A percentile compares a stretch with the other conserved stretches of the same genome.
These are phyloP conservation scores for Beauveria asiatica DNA, from an alignment of 2,329 filamentous ascomycete genomes.

Conservation along the genomic window DNA sequence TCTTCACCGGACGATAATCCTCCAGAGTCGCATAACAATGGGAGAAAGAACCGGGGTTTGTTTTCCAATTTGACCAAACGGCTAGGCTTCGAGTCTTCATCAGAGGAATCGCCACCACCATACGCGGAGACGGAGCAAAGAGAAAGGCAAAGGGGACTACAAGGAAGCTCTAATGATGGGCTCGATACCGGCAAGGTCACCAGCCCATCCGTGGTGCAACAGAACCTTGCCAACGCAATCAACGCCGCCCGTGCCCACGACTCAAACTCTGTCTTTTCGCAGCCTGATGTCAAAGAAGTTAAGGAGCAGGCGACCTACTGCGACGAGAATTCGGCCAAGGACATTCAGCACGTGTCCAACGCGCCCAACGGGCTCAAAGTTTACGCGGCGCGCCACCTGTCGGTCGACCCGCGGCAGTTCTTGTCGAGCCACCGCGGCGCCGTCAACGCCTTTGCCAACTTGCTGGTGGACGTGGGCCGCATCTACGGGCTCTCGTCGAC, in stretches of 20 bases:
- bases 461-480: conserved; percentile 60
- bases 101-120: conserved; percentile 32
- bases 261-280: conserved; percentile 62
- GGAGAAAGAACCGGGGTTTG: conserved; percentile 44
- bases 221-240: conserved; percentile 70
- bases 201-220: conserved; percentile 52
- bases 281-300: conserved; percentile 62
- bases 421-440: conserved; percentile 49
- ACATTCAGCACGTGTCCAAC: conserved; percentile 62
- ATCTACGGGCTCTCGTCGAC: conserved; percentile 64
- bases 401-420: conserved; percentile 41
- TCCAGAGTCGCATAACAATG: conserved; percentile 23
- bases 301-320: conserved; percentile 83
- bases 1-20: conserved; percentile 50
- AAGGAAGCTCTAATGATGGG: conserved; percentile 15
- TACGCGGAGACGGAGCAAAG: background rate
- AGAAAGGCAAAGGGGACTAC: conserved; percentile 11
- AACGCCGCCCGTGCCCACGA: conserved; percentile 69
- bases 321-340: conserved; percentile 64
- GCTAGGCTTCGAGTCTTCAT: conserved; percentile 54
- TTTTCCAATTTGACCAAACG: conserved; percentile 62
- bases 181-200: conserved; percentile 47
- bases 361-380: conserved; percentile 67
- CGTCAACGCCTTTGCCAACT: conserved; percentile 59
- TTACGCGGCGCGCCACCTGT: conserved; percentile 54